Base-by-base conservation (phyloP, 2,329 filamentous ascomycete species). In the Epichloe glyceriae region DNA sequence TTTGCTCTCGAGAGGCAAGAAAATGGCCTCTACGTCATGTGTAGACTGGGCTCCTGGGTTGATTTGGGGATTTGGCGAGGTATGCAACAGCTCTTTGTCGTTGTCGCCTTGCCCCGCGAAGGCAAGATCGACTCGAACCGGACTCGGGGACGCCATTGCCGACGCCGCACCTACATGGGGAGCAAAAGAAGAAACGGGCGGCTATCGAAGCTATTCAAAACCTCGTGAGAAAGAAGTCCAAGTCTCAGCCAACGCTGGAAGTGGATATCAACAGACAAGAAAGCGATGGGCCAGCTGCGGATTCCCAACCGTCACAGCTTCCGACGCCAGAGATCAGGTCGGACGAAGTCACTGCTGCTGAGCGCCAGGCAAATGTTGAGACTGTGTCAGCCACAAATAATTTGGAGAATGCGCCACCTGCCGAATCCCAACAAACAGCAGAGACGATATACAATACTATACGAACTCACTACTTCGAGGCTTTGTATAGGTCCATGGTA, bases 1-100 rank as follows among this genome's bases (percentile, higher is more conserved):
- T 85, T 80, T 61, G 82, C 75, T 12, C 67, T 87, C n/a, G 86
- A 90, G 67, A 74, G 79, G 22, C 79, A 86, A 37, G 69, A 73
- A 15, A 65, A 69, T 45, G 75, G 75, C 1, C 69, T 84, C 3
- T 90, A 86, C 62, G 77, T 79, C 11, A 62, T 88, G 26, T 89
- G 83, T 64, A 82, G 78, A 58, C 69, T 93, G 42, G 83, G 79
- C 2, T 65, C 70, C 19, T 87, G 84, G 83, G 73, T 86, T 20
- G 76, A 82, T 54, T 61, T 84, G 48, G 71, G 37, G 67, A 72
- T 6, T 67, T 89, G 30, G 66, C 67, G 22, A 62, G 64, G 11
- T 64, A 71, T 39, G 77, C 79, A 39, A 78, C 75, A 0, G 63
- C 61, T 4, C 47, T 65, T 30, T 65, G 58, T 43, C 58, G 54